These are phyloP conservation scores for Primulina tabacum DNA, from an alignment of 257 asterid species.

Conservation along the genomic window DNA sequence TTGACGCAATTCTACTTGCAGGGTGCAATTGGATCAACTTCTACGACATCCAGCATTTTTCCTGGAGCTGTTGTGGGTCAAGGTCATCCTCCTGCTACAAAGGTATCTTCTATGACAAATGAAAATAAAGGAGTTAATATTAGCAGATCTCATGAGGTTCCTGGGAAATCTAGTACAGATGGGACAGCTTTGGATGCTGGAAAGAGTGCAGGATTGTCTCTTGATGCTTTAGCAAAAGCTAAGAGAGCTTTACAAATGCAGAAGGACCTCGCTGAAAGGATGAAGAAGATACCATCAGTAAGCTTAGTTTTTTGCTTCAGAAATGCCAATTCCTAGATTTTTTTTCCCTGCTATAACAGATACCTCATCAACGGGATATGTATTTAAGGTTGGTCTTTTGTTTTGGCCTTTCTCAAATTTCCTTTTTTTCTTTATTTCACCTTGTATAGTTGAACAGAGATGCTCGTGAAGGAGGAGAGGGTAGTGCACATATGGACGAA, in stretches of 20 bases:
- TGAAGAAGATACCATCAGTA: conserved; percentile 73
- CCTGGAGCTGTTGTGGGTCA: conserved; percentile 38
- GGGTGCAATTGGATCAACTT: conserved; percentile 58
- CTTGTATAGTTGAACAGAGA: conserved; percentile 60
- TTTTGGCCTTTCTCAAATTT: conserved; percentile 13
- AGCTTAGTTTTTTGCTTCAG: conserved; percentile 25
- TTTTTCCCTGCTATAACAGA: conserved; percentile 1
- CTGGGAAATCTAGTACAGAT: conserved; percentile 99
- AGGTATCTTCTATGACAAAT: conserved; percentile 96
- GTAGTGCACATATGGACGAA: conserved; percentile 41
- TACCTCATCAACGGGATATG: conserved; percentile 5
- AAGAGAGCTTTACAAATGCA: conserved; percentile 76
- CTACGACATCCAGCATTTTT: conserved; percentile 38
- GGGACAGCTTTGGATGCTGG: conserved; percentile 71
- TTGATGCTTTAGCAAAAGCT: conserved; percentile 87
- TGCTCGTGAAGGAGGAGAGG: conserved; percentile 43
- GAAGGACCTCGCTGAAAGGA: conserved; percentile 69
- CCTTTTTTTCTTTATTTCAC: conserved; percentile 8
- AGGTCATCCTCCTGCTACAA: conserved; percentile 58
- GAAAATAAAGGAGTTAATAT: conserved; percentile 98
- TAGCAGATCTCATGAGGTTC: conserved; percentile 99
- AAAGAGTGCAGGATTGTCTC: conserved; percentile 71
- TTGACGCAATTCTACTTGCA: conserved; percentile 31
- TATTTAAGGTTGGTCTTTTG: not conserved
- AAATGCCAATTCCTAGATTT: not conserved